A percentile compares a stretch with the other conserved stretches of the same genome.
phyloP scores from a whole-genome alignment of 2,329 filamentous ascomycete species.

The Ceratocystis destructans region DNA sequence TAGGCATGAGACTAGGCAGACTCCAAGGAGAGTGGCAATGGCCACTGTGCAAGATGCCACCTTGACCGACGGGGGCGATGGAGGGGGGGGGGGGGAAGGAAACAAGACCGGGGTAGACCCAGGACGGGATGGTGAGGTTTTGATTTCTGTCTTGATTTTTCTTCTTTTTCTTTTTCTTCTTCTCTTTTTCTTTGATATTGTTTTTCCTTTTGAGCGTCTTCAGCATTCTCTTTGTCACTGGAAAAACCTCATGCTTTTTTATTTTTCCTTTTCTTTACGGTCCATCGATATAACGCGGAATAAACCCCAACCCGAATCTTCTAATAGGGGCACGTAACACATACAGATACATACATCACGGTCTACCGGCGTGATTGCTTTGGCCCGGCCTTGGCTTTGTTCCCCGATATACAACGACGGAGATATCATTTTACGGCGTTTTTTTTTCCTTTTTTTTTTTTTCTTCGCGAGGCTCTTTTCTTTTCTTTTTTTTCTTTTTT shows the following conservation, averaged over 20 bases:
- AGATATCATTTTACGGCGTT: neutral
- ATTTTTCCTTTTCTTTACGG: constrained; percentile 7
- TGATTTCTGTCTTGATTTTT: neutral
- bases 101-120: no score
- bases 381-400: neutral
- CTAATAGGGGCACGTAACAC: constrained; percentile 1
- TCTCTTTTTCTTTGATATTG: neutral
- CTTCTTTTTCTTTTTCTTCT: constrained; percentile 1
- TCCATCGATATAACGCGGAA: constrained; percentile 3
- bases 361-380: no score
- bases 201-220: neutral
- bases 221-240: neutral
- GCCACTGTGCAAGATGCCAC: no score
- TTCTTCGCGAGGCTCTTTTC: neutral
- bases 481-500: no score
- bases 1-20: neutral
- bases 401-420: neutral
- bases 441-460: neutral
- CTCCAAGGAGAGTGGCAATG: neutral
- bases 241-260: neutral
- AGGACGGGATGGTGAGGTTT: no score
- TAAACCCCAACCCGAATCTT: neutral
- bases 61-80: no score
- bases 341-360: no score
- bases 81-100: no score